Base-by-base conservation (phyloP, 202 grass and related monocot genomes). In the Digitaria exilis region DNA sequence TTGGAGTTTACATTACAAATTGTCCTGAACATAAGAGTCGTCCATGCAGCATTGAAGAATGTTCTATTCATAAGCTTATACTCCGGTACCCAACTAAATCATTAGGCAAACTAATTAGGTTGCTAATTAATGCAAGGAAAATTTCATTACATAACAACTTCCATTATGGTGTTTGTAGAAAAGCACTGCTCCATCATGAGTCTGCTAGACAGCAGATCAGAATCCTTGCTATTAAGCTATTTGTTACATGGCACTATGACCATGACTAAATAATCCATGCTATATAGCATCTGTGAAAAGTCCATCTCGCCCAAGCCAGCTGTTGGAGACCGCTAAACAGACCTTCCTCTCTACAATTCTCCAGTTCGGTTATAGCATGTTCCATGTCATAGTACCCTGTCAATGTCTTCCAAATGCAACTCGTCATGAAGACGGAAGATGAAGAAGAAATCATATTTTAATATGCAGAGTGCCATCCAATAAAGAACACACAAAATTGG, bases 61-160 rank as follows among this genome's bases (percentile, higher is more conserved):
- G 60, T 37, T 73, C 15, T 19, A 67, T 49, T 80, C n/a, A 79
- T 5, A 26, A 75, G 69, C n/a, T 41, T 60, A 68, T 17, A 73
- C 37, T 45, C 11, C 31, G 19, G 45, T 65, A 63, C 44, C 50
- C 28, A 55, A 71, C 32, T 54, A 65, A 78, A 79, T 66, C 37
- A 73, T 21, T 65, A 32, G 35, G 37, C n/a, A 65, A n/a, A n/a
- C 46, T 78, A 28, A 46, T 24, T 57, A 51, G 6, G 24, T 57
- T 30, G 10, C 76, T 32, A 43, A 86, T 57, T 34, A 64, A 73
- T 39, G 7, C 52, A 76, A 42, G 12, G 2, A 30, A 58, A 58
- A 58, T 58, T 18, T 45, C 42, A 29, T 2, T 46, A 29, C 6
- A 9, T 14, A 7, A 29, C 14, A 70, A 2, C 22, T 24, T 59